These are phyloP conservation scores for Myxozyma udenii DNA, from an alignment of 805 yeast species.

Conservation along the genomic window DNA sequence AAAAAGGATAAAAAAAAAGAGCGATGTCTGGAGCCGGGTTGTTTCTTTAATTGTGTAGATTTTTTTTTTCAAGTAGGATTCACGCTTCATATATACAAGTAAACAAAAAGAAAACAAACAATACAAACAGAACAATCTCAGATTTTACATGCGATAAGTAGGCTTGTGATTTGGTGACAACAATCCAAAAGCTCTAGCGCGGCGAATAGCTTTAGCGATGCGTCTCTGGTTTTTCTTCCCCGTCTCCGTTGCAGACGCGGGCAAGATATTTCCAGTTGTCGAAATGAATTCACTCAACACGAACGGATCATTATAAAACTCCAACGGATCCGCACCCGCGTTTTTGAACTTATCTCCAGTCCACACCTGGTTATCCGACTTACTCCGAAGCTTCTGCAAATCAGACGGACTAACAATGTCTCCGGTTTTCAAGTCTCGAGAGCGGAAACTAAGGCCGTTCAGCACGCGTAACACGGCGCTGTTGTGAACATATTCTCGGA, in stretches of 20 bases:
- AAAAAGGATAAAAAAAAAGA: neutral
- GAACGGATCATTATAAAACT: conserved; percentile 51
- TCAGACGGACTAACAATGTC: conserved; percentile 4
- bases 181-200: conserved; percentile 72
- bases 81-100: no score
- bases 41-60: neutral
- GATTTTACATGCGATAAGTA: no score
- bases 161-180: conserved; percentile 39
- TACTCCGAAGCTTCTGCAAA: no score
- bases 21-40: neutral
- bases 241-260: conserved; percentile 63
- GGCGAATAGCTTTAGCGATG: conserved; percentile 67
- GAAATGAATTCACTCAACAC: conserved; percentile 59
- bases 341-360: conserved; percentile 17
- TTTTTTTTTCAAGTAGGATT: neutral
- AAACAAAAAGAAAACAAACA: no score
- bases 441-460: no score
- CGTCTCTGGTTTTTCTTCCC: conserved; percentile 61
- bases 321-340: conserved; percentile 13
- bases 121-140: no score
- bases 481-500: no score
- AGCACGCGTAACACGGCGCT: no score
- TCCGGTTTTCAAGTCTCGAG: neutral
- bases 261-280: conserved; percentile 68
- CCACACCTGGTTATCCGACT: no score